Base-by-base conservation (phyloP, 768 basidiomycete species). In the Daedalea quercina region DNA sequence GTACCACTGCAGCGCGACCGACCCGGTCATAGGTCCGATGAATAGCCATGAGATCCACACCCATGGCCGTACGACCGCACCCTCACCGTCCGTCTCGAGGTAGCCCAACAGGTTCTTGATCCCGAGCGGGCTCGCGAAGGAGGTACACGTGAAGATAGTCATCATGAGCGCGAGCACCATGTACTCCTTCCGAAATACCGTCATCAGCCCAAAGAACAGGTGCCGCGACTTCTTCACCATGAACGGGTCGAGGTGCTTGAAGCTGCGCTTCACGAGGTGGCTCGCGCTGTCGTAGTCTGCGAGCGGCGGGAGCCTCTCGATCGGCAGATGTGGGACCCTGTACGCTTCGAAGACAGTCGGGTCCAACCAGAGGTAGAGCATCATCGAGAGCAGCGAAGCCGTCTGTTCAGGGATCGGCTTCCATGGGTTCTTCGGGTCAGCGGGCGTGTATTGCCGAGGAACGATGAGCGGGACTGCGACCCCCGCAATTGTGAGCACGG, bases 11-110 rank as follows among this genome's bases (percentile, higher is more conserved):
- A 76, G 70, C 13, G 70, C 55, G 9, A 84, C 24, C 7, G 76
- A 68, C 15, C 66, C 67, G 9, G 73, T 0, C 9, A 71, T 59
- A 15, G 79, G 76, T 12, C 78, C 80, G 4, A 77, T 37, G 55
- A 81, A 75, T 15, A 83, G 68, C 64, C 69, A 67, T 0, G 64
- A 43, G 23, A 87, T 75, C 85, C 86, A 88, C 15, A 88, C 76
- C 79, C 85, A 86, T 1, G 87, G 87, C 24, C 76, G 75, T 34
- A 84, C 65, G 2, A 67, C 60, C 0, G 82, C 73, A 24, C 65
- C 75, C 55, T 75, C 61, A 2, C 81, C 81, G 17, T 69, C 65
- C 20, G 54, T 66, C 54, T 75, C 71, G n/a, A 73, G 56, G 56
- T 73, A 67, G 49, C 43, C 28, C n/a, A 73, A 56, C 9, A 73